A percentile compares a stretch with the other conserved stretches of the same genome.
Evolutionary conservation across 2,329 filamentous ascomycete genomes (phyloP).

Genomic region (Lecanoromycetidae sp.): DNA sequence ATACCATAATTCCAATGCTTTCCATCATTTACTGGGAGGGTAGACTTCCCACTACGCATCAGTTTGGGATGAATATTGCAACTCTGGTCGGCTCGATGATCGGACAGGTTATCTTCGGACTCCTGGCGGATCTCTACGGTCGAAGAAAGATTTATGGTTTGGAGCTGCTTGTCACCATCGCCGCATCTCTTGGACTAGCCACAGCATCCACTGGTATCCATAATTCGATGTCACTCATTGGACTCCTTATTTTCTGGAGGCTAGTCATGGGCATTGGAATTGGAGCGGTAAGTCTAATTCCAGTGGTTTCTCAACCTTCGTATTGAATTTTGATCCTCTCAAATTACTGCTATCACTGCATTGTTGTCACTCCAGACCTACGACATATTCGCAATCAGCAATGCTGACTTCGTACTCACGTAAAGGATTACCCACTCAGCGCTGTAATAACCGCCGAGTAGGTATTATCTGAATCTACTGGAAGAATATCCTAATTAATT

Average conservation of each 20-base stretch:
- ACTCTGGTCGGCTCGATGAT: slow-evolving; percentile 36
- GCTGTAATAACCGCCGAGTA: slow-evolving; percentile 59
- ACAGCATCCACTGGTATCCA: slow-evolving; percentile 34
- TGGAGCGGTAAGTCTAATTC: not conserved
- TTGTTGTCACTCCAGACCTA: too few species aligned
- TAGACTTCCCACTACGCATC: slow-evolving; percentile 23
- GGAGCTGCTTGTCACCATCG: slow-evolving; percentile 37
- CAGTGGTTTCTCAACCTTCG: not conserved
- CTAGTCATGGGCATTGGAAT: slow-evolving; percentile 35
- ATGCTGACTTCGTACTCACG: slow-evolving; percentile 24
- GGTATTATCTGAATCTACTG: slow-evolving; percentile 18
- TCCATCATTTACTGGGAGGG: slow-evolving; percentile 37
- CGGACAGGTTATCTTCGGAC: slow-evolving; percentile 37
- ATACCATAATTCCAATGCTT: slow-evolving; percentile 39
- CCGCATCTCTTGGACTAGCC: slow-evolving; percentile 35
- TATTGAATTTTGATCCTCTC: slow-evolving; percentile 21
- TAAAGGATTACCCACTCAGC: slow-evolving; percentile 54
- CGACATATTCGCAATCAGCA: too few species aligned
- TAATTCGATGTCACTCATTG: slow-evolving; percentile 34
- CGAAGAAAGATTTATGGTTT: slow-evolving; percentile 41
- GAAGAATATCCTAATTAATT: not conserved
- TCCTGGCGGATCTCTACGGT: slow-evolving; percentile 36
- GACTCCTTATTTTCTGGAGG: slow-evolving; percentile 38
- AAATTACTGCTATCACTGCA: too few species aligned
- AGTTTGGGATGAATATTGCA: slow-evolving; percentile 32